Base-by-base conservation (phyloP, 1,284 basidiomycete genomes). In the Leccinum variabile region DNA sequence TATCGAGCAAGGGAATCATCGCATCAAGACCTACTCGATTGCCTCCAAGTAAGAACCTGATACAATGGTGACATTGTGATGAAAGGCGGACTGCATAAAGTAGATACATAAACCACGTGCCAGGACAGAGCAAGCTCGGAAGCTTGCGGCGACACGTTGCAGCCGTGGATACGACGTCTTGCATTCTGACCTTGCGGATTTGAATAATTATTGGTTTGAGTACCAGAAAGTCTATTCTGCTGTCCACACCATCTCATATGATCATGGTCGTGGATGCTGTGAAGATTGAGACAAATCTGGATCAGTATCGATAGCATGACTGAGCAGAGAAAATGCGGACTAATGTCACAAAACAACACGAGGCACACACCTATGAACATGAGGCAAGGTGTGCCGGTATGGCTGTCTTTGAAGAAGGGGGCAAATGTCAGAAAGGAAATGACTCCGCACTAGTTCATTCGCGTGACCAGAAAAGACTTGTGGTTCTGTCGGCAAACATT, bases 41-140 rank as follows among this genome's bases (percentile, higher is more conserved):
- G 30, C 14, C 28, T 53, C 39, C 57, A 61, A 62, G 57, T 58
- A 60, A 61, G 50, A 46, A 56, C 50, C 64, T 57, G 52, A 56
- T 55, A 13, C 49, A 25, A 57, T 59, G 44, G 60, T 54, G 61
- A 61, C 65, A 54, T 60, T 11, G 35, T 14, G 46, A 65, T 67
- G 67, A 75, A 74, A 66, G 65, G 64, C 18, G 16, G 30, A 35
- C 55, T 22, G 28, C 57, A 70, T 52, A 71, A 68, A 62, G 68
- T 58, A 60, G 65, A 66, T 59, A 32, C 18, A 54, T 54, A 33
- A 11, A 41, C 63, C 76, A 74, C 70, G 69, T 77, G 77, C 54
- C 35, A 61, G 66, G 63, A 78, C 73, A 78, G 67, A 74, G 73
- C 70, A 79, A 76, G 57, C 39, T 57, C 71, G 77, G 77, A 64